These are phyloP conservation scores for Sporothrix brunneoviolacea DNA, from an alignment of 2,329 filamentous ascomycete species.

Conservation along the genomic window DNA sequence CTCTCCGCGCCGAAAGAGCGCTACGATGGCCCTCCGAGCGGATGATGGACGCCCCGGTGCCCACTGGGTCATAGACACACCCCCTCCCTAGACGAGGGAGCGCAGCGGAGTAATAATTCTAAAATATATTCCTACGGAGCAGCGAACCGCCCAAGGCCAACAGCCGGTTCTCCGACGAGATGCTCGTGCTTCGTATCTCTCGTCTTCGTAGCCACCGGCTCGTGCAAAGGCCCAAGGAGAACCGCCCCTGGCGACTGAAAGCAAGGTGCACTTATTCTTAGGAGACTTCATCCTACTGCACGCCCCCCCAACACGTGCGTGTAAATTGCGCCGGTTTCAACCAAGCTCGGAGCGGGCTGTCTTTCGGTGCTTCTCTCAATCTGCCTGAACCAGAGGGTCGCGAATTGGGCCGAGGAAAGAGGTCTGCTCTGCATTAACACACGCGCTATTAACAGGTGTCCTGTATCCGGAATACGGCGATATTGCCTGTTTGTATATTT, in stretches of 20 bases:
- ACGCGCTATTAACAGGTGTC: neutral
- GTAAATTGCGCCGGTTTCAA: slow-evolving; percentile 8
- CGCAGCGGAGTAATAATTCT: neutral
- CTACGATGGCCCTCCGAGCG: too few species aligned
- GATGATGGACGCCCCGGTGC: too few species aligned
- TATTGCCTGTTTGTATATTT: too few species aligned
- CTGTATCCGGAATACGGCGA: too few species aligned
- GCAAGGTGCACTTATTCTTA: slow-evolving; percentile 1
- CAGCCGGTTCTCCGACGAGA: neutral
- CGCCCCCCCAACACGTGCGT: slow-evolving; percentile 6
- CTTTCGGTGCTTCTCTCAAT: slow-evolving; percentile 11
- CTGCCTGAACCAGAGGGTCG: slow-evolving; percentile 8
- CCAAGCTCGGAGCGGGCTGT: slow-evolving; percentile 9
- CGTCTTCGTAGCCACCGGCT: neutral
- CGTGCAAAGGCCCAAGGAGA: neutral
- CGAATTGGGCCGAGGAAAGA: neutral
- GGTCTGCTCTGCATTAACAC: neutral
- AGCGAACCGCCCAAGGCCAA: neutral
- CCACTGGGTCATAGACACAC: too few species aligned
- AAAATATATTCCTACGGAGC: slow-evolving; percentile 7
- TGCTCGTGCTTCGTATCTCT: neutral
- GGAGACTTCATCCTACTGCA: neutral
- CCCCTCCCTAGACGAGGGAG: neutral
- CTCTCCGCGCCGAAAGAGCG: too few species aligned
- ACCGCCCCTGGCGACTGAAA: slow-evolving; percentile 5